Evolutionary conservation across 2,329 filamentous ascomycete genomes (phyloP), one percentile per base, ranked within the genome.

Genomic region (Dactylellina haptotyla): DNA sequence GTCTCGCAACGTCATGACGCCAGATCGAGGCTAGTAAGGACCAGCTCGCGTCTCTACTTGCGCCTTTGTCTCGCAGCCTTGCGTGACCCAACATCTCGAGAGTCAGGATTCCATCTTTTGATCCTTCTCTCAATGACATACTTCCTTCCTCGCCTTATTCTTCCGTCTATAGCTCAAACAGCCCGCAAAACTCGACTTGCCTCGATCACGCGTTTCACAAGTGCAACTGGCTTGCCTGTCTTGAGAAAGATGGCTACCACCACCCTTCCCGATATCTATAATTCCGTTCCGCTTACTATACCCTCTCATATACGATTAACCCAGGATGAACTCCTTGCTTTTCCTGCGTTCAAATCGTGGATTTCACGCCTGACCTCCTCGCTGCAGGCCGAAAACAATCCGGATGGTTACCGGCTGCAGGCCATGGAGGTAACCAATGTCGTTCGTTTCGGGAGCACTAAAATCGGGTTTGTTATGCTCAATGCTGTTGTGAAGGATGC

Each of bases 391-490:
- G 57, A 67, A 6, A 75, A 75, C 20, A 75, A 75, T 16, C 70
- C 70, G 4, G 70, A 67, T 28, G 64, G 64, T 6, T 75, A 75
- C 32, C 30, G 16, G 0, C 63, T 75, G 16, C 48, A 50, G 10
- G 25, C 41, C 18, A 32, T 75, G 4, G 58, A 63, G 12, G 46
- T 75, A 25, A 69, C 63, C n/a, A 64, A 69, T 34, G 43, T 75
- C 8, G 70, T 67, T 4, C 43, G 63, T 16, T 75, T 75, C 37
- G 34, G 56, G 6, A 4, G 32, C 1, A 18, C 39, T 1, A 75
- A 64, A 26, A 78, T 88, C 12, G 86, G 86, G 46, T 89, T 89
- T 78, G 77, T 88, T 20, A 88, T 88, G 75, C 79, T 88, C 37
- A 80, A 79, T 1, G 83, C 86, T 4, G 76, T 79, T 1, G 81